A percentile compares a stretch with the other conserved stretches of the same genome.
Conservation (phyloP, 768 basidiomycete species). For the Auricularia sp. region DNA sequence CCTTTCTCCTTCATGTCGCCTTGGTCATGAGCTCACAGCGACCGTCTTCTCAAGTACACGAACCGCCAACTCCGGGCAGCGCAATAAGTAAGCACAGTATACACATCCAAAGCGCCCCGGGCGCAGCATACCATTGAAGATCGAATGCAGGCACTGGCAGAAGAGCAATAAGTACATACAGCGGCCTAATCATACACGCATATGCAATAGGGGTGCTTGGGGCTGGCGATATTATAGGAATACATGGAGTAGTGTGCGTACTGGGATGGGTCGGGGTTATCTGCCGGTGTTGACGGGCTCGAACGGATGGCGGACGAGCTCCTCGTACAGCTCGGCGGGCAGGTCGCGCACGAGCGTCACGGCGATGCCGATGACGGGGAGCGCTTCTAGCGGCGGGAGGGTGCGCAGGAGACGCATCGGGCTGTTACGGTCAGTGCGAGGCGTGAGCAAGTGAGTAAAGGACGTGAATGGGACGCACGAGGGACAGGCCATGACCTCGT, state of each 20-base stretch:
- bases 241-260: not conserved
- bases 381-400: conserved; percentile 84
- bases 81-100: no score
- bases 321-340: conserved; percentile 76
- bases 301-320: conserved; percentile 78
- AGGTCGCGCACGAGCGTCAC: conserved; percentile 91
- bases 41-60: no score
- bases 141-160: no score
- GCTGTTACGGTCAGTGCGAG: conserved; percentile 29
- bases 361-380: conserved; percentile 83
- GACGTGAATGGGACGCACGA: conserved; percentile 39
- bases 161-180: no score
- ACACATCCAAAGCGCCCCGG: no score
- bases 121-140: no score
- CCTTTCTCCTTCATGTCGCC: no score
- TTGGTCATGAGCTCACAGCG: no score
- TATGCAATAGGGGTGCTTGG: not conserved
- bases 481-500: conserved; percentile 77
- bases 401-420: conserved; percentile 92
- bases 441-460: not conserved
- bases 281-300: not conserved
- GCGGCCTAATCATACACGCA: not conserved
- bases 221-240: not conserved
- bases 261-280: not conserved
- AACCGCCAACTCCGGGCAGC: no score